Evolutionary conservation across 305 asterid genomes (phyloP).

Genomic region (Euphrasia arctica): DNA sequence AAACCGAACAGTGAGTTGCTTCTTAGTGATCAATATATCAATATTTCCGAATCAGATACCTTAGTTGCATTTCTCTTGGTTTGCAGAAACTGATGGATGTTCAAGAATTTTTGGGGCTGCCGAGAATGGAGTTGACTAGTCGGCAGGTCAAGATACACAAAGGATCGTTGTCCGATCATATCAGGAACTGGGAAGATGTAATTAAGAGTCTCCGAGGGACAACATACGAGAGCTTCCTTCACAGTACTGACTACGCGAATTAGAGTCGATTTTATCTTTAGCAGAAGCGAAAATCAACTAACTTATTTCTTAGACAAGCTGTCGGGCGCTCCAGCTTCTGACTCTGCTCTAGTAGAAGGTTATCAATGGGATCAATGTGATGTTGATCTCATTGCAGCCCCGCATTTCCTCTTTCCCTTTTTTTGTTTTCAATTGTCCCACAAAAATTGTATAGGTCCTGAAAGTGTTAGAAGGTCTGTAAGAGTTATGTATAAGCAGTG

Average conservation of each 20-base stretch:
- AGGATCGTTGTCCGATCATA: conserved; percentile 35
- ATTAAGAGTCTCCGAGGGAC: conserved; percentile 63
- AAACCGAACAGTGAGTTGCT: conserved; percentile 4
- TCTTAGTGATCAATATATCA: background rate
- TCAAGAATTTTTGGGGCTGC: conserved; percentile 64
- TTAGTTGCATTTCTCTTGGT: background rate
- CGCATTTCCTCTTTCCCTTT: background rate
- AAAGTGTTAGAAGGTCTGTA: background rate
- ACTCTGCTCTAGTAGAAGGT: background rate
- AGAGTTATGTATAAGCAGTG: background rate
- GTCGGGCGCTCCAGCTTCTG: background rate
- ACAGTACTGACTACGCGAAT: conserved; percentile 39
- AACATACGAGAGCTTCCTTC: conserved; percentile 57
- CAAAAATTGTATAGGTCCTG: background rate
- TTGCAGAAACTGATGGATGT: conserved; percentile 61
- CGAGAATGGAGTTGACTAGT: conserved; percentile 41
- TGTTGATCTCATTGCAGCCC: background rate
- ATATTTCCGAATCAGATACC: background rate
- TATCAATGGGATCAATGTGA: background rate
- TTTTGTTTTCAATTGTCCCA: background rate
- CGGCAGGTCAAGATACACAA: conserved; percentile 8
- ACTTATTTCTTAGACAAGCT: conserved; percentile 1
- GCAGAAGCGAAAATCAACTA: background rate
- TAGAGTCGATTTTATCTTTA: background rate
- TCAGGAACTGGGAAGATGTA: conserved; percentile 77